Evolutionary conservation across 495 filamentous ascomycete genomes (phyloP), one percentile per base, ranked within the genome.

Genomic region (Darksidea phi): DNA sequence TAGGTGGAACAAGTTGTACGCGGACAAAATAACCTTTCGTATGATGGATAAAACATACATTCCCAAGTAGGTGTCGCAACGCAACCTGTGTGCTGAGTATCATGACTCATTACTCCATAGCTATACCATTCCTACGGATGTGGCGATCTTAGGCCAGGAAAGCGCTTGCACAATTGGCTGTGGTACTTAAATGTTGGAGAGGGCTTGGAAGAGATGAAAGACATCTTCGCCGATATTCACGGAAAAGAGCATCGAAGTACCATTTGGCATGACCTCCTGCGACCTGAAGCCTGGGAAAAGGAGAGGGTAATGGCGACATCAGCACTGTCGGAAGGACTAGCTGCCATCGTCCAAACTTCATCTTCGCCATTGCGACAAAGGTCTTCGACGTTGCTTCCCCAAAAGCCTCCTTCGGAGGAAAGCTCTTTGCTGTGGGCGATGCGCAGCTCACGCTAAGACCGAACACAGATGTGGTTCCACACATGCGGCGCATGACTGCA

Each of bases 371-470:
- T 84, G 74, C 83, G 11, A 77, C 80, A 60, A 78, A 75, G 1
- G 77, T 83, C 17, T 82, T 77, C 15, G 81, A 84, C 56, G 75
- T 79, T 12, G 61, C 80, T 7, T 74, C 72, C 23, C 73, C 77
- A 0, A 58, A 71, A 26, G 68, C 77, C 41, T 83, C 77, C 55
- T 65, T 79, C n/a, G 70, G 70, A 50, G 80, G 77, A 0, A 81
- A 77, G 65, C 70, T 84, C 1, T 68, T 83, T 36, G 62, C 84
- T 36, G 70, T 84, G 8, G 81, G 82, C 18, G 82, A 85, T 70
- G 81, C 81, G 37, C 54, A 83, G 20, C 77, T 77, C 0, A 75
- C 75, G 3, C 81, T 85, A 42, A 69, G 81, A 8, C 82, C 82
- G 17, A 80, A 84, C 53, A 80, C 76, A 0, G 79, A 76, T 10